Evolutionary conservation across 805 yeast genomes (phyloP).

Genomic region (Teunomyces barrocoloradensis): DNA sequence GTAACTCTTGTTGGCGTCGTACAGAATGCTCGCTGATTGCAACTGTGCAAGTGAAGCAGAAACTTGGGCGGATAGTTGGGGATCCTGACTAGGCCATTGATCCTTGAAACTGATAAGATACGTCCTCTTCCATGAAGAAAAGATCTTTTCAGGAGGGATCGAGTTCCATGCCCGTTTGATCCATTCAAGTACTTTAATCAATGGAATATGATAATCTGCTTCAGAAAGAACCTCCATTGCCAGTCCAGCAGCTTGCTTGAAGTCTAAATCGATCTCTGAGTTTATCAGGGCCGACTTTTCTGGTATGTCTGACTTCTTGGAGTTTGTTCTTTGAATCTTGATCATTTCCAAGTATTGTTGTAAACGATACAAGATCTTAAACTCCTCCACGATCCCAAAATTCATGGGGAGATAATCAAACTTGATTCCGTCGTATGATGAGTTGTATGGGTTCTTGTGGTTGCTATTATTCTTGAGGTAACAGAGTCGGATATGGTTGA

Average conservation of each 20-base stretch:
- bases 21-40: slow-evolving; percentile 8
- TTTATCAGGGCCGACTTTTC: background rate
- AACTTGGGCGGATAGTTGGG: slow-evolving; percentile 11
- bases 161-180: slow-evolving; percentile 57
- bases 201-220: slow-evolving; percentile 44
- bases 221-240: slow-evolving; percentile 35
- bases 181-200: slow-evolving; percentile 57
- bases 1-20: slow-evolving; percentile 27
- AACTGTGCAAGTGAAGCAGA: slow-evolving; percentile 10
- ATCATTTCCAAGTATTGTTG: slow-evolving; percentile 54
- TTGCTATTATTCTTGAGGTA: slow-evolving; percentile 39
- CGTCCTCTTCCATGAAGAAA: slow-evolving; percentile 34
- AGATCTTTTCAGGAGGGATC: slow-evolving; percentile 29
- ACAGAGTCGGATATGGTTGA: slow-evolving; percentile 32
- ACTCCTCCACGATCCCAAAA: slow-evolving; percentile 63
- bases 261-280: background rate
- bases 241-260: slow-evolving; percentile 5
- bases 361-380: slow-evolving; percentile 54
- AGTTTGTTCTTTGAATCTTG: slow-evolving; percentile 26
- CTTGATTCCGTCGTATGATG: slow-evolving; percentile 43
- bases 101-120: slow-evolving; percentile 26
- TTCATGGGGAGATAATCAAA: slow-evolving; percentile 58
- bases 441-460: slow-evolving; percentile 35
- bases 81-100: slow-evolving; percentile 20
- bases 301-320: background rate